Evolutionary conservation across 1,284 basidiomycete species (phyloP), one percentile per base, ranked within the genome.

Genomic region (Schizophyllum commune): DNA sequence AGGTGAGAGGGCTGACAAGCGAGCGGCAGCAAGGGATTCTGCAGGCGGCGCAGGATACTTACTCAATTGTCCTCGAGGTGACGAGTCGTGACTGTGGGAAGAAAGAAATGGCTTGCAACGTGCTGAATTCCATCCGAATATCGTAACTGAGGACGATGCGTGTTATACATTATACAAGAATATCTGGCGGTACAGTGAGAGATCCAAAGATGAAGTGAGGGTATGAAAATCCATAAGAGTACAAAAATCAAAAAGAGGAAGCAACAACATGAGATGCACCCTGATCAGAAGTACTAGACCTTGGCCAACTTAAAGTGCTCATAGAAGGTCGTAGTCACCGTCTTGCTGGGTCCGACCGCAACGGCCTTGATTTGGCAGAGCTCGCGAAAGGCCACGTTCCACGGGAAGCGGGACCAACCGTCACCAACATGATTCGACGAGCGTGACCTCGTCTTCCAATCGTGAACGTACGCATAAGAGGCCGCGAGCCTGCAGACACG

Each of bases 351-450:
- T 4, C 68, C 68, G 11, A 68, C 61, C 0, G 69, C 66, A 17
- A 47, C 63, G 6, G 68, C 65, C 57, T 71, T 71, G 55, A 71
- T 71, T 27, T 61, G 61, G 51, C 69, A 71, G 8, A 71, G 65
- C 8, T 71, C 69, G 21, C 70, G 65, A 15, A 71, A 57, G 8
- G 70, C 69, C 32, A 71, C 52, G 20, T 72, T 62, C 68, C 68
- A 72, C 0, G 71, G 70, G 53, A 72, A 72, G 20, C 71, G 65
- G n/a, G 67, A 67, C 68, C 69, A 70, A 2, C 60, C 62, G 17
- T 19, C 34, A 15, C 22, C 11, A 11, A 27, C 27, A 55, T 7
- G 17, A 1, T 32, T 56, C 32, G 62, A 60, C 6, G n/a, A 54
- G 21, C 7, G 21, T 7, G 7, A n/a, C n/a, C n/a, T 39, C n/a